Conservation (phyloP, 805 yeast genomes). For the Ogataea nitratoaversa region DNA sequence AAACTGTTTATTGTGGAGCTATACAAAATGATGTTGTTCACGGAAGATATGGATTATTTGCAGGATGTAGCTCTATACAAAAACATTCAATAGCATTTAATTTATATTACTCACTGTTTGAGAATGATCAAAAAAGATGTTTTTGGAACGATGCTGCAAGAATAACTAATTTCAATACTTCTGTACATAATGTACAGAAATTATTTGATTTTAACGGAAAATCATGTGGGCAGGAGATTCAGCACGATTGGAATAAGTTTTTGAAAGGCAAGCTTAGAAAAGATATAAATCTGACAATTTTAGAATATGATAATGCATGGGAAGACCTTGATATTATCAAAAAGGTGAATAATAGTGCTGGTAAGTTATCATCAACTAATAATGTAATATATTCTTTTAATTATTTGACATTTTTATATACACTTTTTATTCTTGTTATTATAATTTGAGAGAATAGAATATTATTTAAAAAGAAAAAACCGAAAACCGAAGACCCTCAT, state of each 20-base stretch:
- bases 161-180: conserved; percentile 10
- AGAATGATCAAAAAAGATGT: conserved; percentile 15
- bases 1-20: conserved; percentile 35
- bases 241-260: conserved; percentile 23
- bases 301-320: conserved; percentile 12
- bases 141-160: conserved; percentile 15
- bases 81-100: conserved; percentile 39
- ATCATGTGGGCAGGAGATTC: conserved; percentile 21
- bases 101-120: conserved; percentile 28
- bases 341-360: background rate
- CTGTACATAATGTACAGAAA: conserved; percentile 13
- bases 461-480: no score
- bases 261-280: conserved; percentile 16
- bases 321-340: conserved; percentile 13
- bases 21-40: conserved; percentile 31
- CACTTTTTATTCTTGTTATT: background rate
- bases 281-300: conserved; percentile 5
- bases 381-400: background rate
- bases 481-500: no score
- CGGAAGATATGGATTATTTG: conserved; percentile 40
- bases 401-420: conserved; percentile 1
- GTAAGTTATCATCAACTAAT: background rate
- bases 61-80: conserved; percentile 37
- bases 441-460: background rate
- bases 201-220: conserved; percentile 20